A percentile compares a stretch with the other conserved stretches of the same genome.
These are phyloP conservation scores for Yamadazyma songkhlaensis DNA, from an alignment of 1,139 yeast species.

Conservation along the genomic window DNA sequence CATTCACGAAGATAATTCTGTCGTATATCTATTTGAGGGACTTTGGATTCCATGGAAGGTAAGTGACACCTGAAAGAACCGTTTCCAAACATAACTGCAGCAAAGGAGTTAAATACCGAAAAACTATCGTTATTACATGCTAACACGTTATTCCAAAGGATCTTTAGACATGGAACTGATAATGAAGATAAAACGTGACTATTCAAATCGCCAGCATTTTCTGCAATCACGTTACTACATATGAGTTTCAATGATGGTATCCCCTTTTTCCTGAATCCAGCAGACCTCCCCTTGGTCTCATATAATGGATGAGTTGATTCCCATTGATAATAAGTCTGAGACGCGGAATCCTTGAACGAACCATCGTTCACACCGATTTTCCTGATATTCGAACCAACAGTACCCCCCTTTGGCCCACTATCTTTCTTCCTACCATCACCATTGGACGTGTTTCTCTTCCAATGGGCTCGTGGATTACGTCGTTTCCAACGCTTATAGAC, in stretches of 20 bases:
- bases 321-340: constrained; percentile 21
- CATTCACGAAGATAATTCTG: constrained; percentile 10
- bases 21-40: constrained; percentile 6
- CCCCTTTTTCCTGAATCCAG: constrained; percentile 4
- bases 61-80: constrained; percentile 26
- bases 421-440: too few species aligned
- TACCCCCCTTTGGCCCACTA: too few species aligned
- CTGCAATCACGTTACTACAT: constrained; percentile 31
- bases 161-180: constrained; percentile 28
- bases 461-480: not conserved
- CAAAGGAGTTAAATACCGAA: constrained; percentile 27
- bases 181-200: constrained; percentile 20
- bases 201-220: constrained; percentile 22
- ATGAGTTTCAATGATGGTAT: constrained; percentile 10
- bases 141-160: constrained; percentile 33
- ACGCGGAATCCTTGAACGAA: constrained; percentile 15
- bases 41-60: constrained; percentile 5
- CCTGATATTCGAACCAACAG: not conserved
- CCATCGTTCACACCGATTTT: constrained; percentile 9
- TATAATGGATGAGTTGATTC: constrained; percentile 9
- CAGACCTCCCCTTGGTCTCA: constrained; percentile 1
- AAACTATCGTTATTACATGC: constrained; percentile 28
- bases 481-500: not conserved
- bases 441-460: not conserved
- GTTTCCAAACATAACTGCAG: constrained; percentile 18